Evolutionary conservation across 495 filamentous ascomycete species (phyloP).

Genomic region (Clavariopsis aquatica): DNA sequence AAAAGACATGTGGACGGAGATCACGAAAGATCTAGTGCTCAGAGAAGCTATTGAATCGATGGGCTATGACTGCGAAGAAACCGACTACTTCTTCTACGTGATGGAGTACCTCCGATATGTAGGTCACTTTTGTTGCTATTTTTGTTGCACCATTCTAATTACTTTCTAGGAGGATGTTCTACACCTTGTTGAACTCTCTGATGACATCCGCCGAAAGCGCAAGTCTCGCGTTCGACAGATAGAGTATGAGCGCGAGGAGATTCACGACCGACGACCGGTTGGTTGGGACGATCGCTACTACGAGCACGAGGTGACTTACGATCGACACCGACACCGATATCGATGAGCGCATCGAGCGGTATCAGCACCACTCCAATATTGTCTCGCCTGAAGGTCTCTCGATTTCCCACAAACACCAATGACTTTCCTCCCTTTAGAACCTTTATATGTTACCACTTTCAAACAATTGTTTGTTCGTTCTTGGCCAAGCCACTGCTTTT

Average conservation of each 20-base stretch:
- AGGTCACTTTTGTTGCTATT: constrained; percentile 47
- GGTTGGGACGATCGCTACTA: constrained; percentile 40
- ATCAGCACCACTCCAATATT: background rate
- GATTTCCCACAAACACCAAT: background rate
- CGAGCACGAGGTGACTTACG: constrained; percentile 41
- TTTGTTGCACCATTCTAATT: constrained; percentile 12
- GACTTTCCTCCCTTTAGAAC: background rate
- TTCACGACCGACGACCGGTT: constrained; percentile 26
- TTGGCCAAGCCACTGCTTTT: background rate
- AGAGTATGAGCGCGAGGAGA: constrained; percentile 69
- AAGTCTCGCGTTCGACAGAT: constrained; percentile 77
- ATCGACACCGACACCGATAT: constrained; percentile 36
- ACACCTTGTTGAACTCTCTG: constrained; percentile 75
- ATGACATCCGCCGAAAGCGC: constrained; percentile 76
- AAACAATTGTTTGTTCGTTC: background rate
- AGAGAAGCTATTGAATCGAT: constrained; percentile 81
- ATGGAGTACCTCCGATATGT: constrained; percentile 89
- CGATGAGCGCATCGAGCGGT: constrained; percentile 24
- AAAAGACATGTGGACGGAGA: constrained; percentile 89
- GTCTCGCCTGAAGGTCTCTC: background rate
- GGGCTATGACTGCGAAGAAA: constrained; percentile 92
- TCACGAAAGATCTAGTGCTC: constrained; percentile 89
- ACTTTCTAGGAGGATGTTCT: constrained; percentile 78
- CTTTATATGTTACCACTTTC: background rate
- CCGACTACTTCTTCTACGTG: constrained; percentile 84